These are phyloP conservation scores for Bipolaris victoriae DNA, from an alignment of 2,329 filamentous ascomycete species.

Conservation along the genomic window DNA sequence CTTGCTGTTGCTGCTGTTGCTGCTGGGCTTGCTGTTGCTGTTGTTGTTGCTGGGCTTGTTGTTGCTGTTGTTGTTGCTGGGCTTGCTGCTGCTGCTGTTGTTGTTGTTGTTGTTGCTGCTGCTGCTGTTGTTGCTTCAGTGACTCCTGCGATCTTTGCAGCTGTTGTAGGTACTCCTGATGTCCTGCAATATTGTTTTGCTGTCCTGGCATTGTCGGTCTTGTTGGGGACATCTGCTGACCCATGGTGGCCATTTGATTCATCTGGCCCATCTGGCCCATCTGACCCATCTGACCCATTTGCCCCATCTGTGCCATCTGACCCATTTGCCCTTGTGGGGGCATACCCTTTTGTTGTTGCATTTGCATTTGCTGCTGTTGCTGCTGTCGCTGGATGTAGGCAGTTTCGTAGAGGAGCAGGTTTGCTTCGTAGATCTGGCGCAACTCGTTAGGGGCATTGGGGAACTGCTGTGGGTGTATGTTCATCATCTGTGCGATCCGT, in stretches of 20 bases:
- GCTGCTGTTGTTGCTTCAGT: constrained; percentile 44
- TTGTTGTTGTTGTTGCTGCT: constrained; percentile 47
- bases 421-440: constrained; percentile 74
- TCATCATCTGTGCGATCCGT: constrained; percentile 65
- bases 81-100: constrained; percentile 21
- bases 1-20: constrained; percentile 23
- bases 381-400: constrained; percentile 64
- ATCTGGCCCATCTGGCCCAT: constrained; percentile 15
- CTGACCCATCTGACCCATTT: constrained; percentile 9
- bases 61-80: constrained; percentile 30
- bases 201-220: constrained; percentile 38
- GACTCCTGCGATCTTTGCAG: constrained; percentile 50
- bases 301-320: constrained; percentile 9
- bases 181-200: constrained; percentile 57
- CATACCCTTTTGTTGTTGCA: constrained; percentile 39
- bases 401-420: constrained; percentile 78
- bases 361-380: constrained; percentile 43
- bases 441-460: constrained; percentile 73
- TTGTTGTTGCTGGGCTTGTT: constrained; percentile 17
- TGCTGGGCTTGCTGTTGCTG: constrained; percentile 18
- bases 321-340: constrained; percentile 36
- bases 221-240: constrained; percentile 46
- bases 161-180: constrained; percentile 54
- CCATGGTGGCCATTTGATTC: constrained; percentile 23
- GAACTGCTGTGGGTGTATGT: constrained; percentile 52